Evolutionary conservation across 2,329 filamentous ascomycete species (phyloP).

Genomic region (Didymella keratinophila): DNA sequence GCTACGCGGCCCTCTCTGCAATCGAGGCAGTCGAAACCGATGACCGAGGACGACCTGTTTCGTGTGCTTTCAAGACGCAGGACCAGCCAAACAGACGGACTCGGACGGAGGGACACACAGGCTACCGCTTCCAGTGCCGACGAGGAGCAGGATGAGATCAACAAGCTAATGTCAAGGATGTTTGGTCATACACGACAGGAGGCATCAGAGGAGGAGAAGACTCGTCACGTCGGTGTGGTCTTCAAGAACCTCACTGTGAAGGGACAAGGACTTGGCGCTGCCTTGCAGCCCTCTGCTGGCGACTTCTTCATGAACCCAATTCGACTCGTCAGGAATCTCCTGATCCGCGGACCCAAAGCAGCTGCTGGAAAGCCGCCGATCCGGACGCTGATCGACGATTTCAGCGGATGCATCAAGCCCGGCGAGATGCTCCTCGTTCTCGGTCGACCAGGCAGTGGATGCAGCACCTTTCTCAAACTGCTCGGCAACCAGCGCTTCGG

Average conservation of each 20-base stretch:
- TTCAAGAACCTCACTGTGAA: conserved; percentile 71
- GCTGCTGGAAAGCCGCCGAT: conserved; percentile 62
- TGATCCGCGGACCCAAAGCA: conserved; percentile 53
- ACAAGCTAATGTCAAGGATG: conserved; percentile 72
- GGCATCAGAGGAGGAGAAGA: conserved; percentile 74
- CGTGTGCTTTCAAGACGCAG: conserved; percentile 59
- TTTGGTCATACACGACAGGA: conserved; percentile 71
- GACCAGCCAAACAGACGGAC: conserved; percentile 43
- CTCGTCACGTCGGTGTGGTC: conserved; percentile 71
- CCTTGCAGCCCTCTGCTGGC: conserved; percentile 66
- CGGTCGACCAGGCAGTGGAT: conserved; percentile 73
- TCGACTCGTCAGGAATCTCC: conserved; percentile 61
- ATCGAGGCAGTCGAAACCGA: conserved; percentile 34
- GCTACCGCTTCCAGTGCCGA: conserved; percentile 34
- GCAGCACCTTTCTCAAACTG: conserved; percentile 74
- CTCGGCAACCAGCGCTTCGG: conserved; percentile 70
- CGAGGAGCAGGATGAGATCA: conserved; percentile 63
- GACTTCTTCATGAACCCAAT: conserved; percentile 69
- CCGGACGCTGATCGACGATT: conserved; percentile 70
- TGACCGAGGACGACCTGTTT: conserved; percentile 63
- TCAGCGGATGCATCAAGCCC: conserved; percentile 73
- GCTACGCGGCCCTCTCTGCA: conserved; percentile 33
- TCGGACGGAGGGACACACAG: conserved; percentile 37
- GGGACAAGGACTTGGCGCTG: conserved; percentile 67
- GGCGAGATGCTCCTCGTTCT: conserved; percentile 77